Conservation (phyloP, 2,329 filamentous ascomycete genomes). For the Uncinocarpus reesii region DNA sequence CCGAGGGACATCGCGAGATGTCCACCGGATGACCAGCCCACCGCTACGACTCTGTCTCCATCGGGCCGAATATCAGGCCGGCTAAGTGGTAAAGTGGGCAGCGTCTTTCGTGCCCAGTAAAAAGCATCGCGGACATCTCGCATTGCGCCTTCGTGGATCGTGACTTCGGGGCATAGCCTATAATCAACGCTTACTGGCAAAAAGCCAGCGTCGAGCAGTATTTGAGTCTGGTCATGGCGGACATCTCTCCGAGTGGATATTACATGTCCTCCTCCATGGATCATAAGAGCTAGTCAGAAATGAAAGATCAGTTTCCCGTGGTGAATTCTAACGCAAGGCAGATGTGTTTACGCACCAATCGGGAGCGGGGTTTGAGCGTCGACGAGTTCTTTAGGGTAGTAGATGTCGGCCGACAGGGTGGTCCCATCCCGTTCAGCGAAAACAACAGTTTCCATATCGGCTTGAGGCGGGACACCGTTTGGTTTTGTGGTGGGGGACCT, state of each 20-base stretch:
- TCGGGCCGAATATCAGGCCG: constrained; percentile 5
- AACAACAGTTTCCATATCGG: constrained; percentile 1
- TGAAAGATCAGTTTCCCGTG: not conserved
- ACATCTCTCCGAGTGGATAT: not conserved
- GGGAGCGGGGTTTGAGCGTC: not conserved
- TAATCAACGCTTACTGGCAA: constrained; percentile 44
- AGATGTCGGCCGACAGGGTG: not conserved
- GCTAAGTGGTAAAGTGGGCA: constrained; percentile 24
- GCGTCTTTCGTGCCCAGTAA: constrained; percentile 26
- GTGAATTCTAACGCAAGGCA: no score
- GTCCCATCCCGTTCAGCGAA: constrained; percentile 3
- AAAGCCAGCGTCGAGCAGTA: constrained; percentile 34
- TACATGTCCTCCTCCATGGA: constrained; percentile 1
- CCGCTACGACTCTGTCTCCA: constrained; percentile 26
- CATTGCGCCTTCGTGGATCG: constrained; percentile 38
- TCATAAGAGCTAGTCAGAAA: constrained; percentile 1
- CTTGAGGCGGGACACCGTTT: no score
- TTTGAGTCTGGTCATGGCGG: constrained; percentile 25
- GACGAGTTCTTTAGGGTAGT: not conserved
- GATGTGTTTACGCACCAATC: not conserved
- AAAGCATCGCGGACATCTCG: constrained; percentile 36
- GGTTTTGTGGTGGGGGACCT: no score
- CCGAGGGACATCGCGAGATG: constrained; percentile 38
- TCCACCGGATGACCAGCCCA: constrained; percentile 45
- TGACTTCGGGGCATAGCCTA: constrained; percentile 41